Evolutionary conservation across 2,329 filamentous ascomycete species (phyloP).

Genomic region (Huntiella bhutanensis): DNA sequence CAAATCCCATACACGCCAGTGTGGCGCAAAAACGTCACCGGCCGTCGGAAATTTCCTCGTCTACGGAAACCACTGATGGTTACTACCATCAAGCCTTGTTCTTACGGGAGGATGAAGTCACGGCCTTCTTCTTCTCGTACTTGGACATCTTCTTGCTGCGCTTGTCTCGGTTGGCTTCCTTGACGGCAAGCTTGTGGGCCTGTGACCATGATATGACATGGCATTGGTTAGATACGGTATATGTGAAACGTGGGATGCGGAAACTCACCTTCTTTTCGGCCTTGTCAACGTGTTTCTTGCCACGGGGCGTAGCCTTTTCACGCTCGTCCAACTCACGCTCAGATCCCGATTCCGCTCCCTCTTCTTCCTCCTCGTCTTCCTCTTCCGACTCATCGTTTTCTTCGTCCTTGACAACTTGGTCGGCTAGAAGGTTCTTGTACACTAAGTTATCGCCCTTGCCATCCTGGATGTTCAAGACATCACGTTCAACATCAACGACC

Average conservation of each 20-base stretch:
- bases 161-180: conserved; percentile 89
- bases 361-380: conserved; percentile 22
- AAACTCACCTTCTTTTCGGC: conserved; percentile 55
- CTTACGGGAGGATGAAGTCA: conserved; percentile 41
- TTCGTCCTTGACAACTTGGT: conserved; percentile 32
- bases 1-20: too few species aligned
- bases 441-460: conserved; percentile 62
- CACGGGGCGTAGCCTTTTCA: conserved; percentile 50
- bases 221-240: conserved; percentile 14
- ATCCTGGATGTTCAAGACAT: conserved; percentile 56
- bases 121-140: conserved; percentile 77
- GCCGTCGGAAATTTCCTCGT: not conserved
- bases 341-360: conserved; percentile 27
- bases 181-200: conserved; percentile 71
- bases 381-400: conserved; percentile 20
- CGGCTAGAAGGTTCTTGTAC: conserved; percentile 68
- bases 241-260: not conserved
- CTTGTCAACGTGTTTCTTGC: conserved; percentile 79
- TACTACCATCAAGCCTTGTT: conserved; percentile 26
- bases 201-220: conserved; percentile 13
- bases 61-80: not conserved
- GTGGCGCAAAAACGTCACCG: too few species aligned
- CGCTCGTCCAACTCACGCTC: conserved; percentile 29
- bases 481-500: conserved; percentile 89
- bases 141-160: conserved; percentile 93